These are phyloP conservation scores for Tanacetum coccineum DNA, from an alignment of 129 eudicot species.

Conservation along the genomic window DNA sequence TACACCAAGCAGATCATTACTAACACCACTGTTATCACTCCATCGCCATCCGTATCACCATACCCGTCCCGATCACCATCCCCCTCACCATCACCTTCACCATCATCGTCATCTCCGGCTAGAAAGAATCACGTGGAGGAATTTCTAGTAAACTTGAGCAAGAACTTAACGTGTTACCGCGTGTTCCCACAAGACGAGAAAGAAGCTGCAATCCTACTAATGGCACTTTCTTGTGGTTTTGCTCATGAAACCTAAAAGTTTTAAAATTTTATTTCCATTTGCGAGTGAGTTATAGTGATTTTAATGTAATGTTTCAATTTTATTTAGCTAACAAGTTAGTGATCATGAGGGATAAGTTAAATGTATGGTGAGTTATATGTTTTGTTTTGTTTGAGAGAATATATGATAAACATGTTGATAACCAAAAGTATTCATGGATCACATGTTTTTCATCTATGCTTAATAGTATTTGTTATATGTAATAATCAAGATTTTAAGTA, in stretches of 20 bases:
- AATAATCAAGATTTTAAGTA: constrained; percentile 6
- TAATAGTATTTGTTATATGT: constrained; percentile 10
- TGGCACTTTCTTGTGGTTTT: constrained; percentile 61
- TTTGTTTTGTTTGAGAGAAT: constrained; percentile 20
- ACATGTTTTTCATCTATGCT: constrained; percentile 24
- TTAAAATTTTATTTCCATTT: not conserved
- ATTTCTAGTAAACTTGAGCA: constrained; percentile 33
- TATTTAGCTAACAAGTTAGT: constrained; percentile 17
- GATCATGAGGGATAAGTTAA: constrained; percentile 1
- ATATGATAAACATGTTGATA: constrained; percentile 26
- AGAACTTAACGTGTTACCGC: constrained; percentile 25
- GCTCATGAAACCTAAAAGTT: constrained; percentile 26
- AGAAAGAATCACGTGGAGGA: constrained; percentile 39
- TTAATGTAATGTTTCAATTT: constrained; percentile 12
- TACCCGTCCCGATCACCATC: not conserved
- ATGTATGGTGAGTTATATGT: constrained; percentile 24
- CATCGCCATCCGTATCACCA: not conserved
- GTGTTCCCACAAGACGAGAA: constrained; percentile 51
- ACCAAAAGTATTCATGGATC: constrained; percentile 18
- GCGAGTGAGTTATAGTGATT: constrained; percentile 24
- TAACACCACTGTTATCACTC: not conserved
- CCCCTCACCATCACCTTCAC: not conserved
- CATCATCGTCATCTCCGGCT: constrained; percentile 3
- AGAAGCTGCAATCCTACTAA: constrained; percentile 58
- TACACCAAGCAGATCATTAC: constrained; percentile 20